These are phyloP conservation scores for Plasmodium vivax DNA, from an alignment of 169 alveolate species.

Conservation along the genomic window DNA sequence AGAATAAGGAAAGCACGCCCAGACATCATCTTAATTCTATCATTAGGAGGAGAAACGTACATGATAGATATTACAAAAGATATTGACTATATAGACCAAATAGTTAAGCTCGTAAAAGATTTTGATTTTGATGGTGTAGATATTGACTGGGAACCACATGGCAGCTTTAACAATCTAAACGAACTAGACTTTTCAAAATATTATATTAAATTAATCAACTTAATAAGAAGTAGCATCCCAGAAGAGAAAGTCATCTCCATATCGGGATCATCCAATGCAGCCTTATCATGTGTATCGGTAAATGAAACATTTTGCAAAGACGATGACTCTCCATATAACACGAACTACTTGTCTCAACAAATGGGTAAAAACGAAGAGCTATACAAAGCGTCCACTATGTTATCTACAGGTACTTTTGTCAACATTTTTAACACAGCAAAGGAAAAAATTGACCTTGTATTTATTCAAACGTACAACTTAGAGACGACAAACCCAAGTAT, in stretches of 20 bases:
- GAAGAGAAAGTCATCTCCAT: conserved; percentile 35
- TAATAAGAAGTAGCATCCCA: conserved; percentile 35
- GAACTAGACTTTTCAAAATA: conserved; percentile 28
- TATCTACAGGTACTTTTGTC: conserved; percentile 52
- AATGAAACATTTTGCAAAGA: conserved; percentile 44
- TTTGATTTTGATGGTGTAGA: conserved; percentile 68
- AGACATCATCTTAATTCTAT: conserved; percentile 36
- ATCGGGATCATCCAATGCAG: conserved; percentile 64
- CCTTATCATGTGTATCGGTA: conserved; percentile 57
- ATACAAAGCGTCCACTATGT: conserved; percentile 42
- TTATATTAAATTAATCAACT: conserved; percentile 36
- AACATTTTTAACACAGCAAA: conserved; percentile 47
- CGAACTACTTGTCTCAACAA: conserved; percentile 32
- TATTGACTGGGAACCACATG: conserved; percentile 73
- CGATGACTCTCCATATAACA: conserved; percentile 42
- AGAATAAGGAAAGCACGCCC: conserved; percentile 66
- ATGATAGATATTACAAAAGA: conserved; percentile 52
- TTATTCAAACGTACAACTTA: conserved; percentile 59
- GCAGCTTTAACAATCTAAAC: conserved; percentile 55
- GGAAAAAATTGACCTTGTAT: conserved; percentile 63
- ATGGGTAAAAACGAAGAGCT: conserved; percentile 20
- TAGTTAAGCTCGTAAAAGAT: conserved; percentile 26
- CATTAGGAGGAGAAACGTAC: conserved; percentile 66
- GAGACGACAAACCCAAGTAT: conserved; percentile 38
- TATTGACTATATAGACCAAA: conserved; percentile 28